Base-by-base conservation (phyloP, 2,329 filamentous ascomycete species). In the Myriosclerotinia curreyana region DNA sequence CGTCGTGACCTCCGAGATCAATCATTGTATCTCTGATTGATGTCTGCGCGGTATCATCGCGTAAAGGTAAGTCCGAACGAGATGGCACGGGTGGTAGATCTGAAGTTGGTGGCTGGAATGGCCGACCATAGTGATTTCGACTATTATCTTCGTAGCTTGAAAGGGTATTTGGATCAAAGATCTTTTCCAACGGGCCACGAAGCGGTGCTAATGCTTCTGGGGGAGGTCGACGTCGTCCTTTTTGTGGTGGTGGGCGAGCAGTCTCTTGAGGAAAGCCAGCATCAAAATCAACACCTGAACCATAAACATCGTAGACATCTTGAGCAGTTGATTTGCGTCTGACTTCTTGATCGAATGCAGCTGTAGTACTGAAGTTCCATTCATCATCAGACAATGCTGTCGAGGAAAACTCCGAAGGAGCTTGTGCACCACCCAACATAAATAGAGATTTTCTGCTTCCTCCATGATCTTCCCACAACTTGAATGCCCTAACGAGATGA, bases 381-480 rank as follows among this genome's bases (percentile, higher is more conserved):
- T 87, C 85, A 67, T 87, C 85, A 64, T 81, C 81, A 20, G 77
- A 62, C 44, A 65, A 77, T 1, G 78, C 78, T 3, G 79, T 77
- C 0, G 76, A 74, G 22, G 80, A 70, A 34, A 82, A 79, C 17
- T 77, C 71, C 54, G 70, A 67, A 8, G 69, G 66, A 15, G 68
- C 70, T 67, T 86, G 83, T 2, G 85, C 86, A 65, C 86, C 86
- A 28, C 83, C 83, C 3, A 80, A 76, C 7, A 81, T 81, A 67
- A 89, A 89, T 0, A 89, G 77, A 20, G 86, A 88, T 67, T 83
- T 84, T 53, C 90, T 83, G 69, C 84, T 85, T 36, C 90, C 90
- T 31, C 90, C 90, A 69, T 85, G 83, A 9, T 86, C 82, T 74
- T 93, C 90, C 90, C 90, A 94, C 25, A 87, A 73, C 72, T 86